Percentiles rank a stretch among this genome's conserved stretches.
Conservation (phyloP, 139 green algal species). For the Pycnococcus provasolii region DNA sequence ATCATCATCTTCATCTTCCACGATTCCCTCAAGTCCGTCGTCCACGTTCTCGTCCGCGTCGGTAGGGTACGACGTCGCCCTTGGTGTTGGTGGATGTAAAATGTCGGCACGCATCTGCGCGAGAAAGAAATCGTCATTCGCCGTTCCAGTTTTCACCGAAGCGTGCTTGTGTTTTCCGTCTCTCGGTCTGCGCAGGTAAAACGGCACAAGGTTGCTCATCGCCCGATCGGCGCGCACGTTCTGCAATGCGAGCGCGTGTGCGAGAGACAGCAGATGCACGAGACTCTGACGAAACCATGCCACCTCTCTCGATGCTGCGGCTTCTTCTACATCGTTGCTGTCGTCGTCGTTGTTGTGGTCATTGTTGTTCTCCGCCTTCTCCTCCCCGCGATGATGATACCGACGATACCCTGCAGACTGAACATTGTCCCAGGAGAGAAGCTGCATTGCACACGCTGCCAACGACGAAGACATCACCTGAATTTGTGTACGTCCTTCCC, state of each 20-base stretch:
- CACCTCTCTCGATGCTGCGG: not conserved
- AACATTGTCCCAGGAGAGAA: not conserved
- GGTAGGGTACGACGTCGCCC: too few species aligned
- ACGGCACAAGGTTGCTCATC: slow-evolving; percentile 26
- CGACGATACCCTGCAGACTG: not conserved
- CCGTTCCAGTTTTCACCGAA: too few species aligned
- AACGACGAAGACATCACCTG: slow-evolving; percentile 9
- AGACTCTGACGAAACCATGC: slow-evolving; percentile 15
- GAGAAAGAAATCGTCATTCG: too few species aligned
- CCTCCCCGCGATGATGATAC: not conserved
- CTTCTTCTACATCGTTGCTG: not conserved
- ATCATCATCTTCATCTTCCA: too few species aligned
- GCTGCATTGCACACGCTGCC: not conserved
- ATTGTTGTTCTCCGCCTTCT: not conserved
- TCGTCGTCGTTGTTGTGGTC: not conserved
- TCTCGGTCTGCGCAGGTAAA: not conserved
- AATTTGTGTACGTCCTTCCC: slow-evolving; percentile 29
- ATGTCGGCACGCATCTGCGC: too few species aligned
- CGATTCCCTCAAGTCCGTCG: too few species aligned
- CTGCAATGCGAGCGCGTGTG: slow-evolving; percentile 42
- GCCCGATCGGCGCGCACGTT: slow-evolving; percentile 39
- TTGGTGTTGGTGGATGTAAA: too few species aligned
- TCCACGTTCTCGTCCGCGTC: too few species aligned
- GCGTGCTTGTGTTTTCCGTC: too few species aligned
- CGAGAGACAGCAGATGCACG: slow-evolving; percentile 30